Conservation (phyloP, 768 basidiomycete species). For the Boletus coccyginus region DNA sequence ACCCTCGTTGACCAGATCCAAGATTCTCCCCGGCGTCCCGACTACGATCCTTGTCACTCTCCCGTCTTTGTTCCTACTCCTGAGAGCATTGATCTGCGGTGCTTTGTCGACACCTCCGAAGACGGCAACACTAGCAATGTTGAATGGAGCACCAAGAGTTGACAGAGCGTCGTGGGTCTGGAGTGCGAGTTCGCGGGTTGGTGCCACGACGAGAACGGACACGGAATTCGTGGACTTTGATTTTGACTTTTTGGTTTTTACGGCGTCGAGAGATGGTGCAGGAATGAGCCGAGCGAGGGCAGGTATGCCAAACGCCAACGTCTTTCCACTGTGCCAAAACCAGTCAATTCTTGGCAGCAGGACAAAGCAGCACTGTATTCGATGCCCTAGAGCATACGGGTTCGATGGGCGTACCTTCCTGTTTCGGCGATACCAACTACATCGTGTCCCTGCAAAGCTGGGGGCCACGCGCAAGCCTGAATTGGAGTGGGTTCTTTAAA, state of each 20-base stretch:
- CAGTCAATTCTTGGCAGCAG: neutral
- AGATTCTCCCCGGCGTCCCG: conserved; percentile 90
- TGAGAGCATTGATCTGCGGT: conserved; percentile 70
- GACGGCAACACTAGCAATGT: conserved; percentile 79
- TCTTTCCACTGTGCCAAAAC: conserved; percentile 72
- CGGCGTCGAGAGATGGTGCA: conserved; percentile 15
- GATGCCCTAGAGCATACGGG: neutral
- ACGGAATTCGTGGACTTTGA: conserved; percentile 35
- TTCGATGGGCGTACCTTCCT: conserved; percentile 54
- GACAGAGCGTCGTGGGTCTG: conserved; percentile 89
- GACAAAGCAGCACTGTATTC: neutral
- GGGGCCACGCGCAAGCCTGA: conserved; percentile 94
- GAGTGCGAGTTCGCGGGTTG: conserved; percentile 93
- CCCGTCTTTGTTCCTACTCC: conserved; percentile 48
- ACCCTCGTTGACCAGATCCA: conserved; percentile 90
- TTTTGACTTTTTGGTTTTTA: conserved; percentile 29
- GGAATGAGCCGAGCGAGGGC: conserved; percentile 69
- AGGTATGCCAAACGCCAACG: conserved; percentile 92
- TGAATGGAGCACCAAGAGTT: conserved; percentile 68
- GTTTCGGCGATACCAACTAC: conserved; percentile 97
- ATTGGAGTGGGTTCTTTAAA: conserved; percentile 94
- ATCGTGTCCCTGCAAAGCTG: conserved; percentile 76
- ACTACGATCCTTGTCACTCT: conserved; percentile 76
- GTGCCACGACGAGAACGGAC: conserved; percentile 80
- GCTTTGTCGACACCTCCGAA: conserved; percentile 96